These are phyloP conservation scores for Entomortierella chlamydospora DNA, from an alignment of 192 early-diverging fungal genomes.

Conservation along the genomic window DNA sequence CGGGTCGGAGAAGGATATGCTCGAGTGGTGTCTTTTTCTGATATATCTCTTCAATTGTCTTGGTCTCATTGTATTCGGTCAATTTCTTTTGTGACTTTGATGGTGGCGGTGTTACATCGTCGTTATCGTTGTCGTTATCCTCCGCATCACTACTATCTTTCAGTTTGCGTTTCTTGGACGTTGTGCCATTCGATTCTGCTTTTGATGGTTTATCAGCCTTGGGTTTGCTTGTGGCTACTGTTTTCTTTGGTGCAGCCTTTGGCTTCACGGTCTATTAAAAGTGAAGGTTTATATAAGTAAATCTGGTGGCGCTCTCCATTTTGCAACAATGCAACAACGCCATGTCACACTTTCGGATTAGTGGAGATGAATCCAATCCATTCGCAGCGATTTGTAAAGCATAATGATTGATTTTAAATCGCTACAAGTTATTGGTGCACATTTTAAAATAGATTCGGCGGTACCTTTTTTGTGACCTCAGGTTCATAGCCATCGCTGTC, in stretches of 20 bases:
- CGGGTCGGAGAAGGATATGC: constrained; percentile 94
- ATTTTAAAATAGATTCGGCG: neutral
- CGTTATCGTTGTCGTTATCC: constrained; percentile 6
- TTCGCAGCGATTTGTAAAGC: neutral
- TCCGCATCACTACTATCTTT: constrained; percentile 8
- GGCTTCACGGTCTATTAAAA: constrained; percentile 1
- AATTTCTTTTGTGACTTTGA: constrained; percentile 37
- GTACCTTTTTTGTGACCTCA: constrained; percentile 47
- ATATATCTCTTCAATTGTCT: constrained; percentile 88
- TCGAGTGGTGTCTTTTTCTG: constrained; percentile 96
- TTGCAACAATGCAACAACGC: too few relatives aligned
- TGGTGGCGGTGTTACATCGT: constrained; percentile 25
- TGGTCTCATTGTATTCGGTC: constrained; percentile 41
- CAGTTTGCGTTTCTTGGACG: constrained; percentile 42
- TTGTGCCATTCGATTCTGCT: neutral
- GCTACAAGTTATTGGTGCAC: neutral
- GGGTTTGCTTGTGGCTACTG: neutral
- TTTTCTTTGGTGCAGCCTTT: constrained; percentile 18
- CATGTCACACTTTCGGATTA: too few relatives aligned
- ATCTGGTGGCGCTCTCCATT: neutral
- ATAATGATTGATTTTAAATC: neutral
- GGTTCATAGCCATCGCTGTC: constrained; percentile 49
- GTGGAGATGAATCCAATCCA: too few relatives aligned
- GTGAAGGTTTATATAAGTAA: neutral
- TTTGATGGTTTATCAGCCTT: constrained; percentile 16